phyloP scores from a whole-genome alignment of 164 flowering plant genomes.

The Platanus orientalis region DNA sequence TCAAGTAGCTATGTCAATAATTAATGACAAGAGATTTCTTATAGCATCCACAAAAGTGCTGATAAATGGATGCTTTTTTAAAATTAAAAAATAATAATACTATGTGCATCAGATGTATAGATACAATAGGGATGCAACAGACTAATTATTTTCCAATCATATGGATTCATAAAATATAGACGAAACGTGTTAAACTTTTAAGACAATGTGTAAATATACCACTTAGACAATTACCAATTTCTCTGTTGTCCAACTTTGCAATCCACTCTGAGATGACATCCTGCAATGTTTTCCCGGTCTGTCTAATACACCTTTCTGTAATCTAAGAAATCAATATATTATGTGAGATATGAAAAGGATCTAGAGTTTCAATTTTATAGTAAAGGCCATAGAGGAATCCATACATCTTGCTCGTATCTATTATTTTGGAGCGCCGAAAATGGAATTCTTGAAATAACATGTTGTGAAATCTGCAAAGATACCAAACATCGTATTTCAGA shows the following conservation, averaged over 20 bases:
- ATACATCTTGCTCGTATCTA: conserved; percentile 75
- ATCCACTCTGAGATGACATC: conserved; percentile 71
- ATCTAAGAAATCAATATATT: conserved; percentile 36
- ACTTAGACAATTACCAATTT: conserved; percentile 49
- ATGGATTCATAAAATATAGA: too few relatives aligned
- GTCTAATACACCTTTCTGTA: conserved; percentile 66
- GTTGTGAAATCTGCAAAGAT: conserved; percentile 58
- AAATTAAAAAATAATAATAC: too few relatives aligned
- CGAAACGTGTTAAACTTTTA: too few relatives aligned
- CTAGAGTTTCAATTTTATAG: conserved; percentile 3
- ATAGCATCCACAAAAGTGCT: too few relatives aligned
- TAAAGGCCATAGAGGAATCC: conserved; percentile 7
- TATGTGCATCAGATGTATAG: too few relatives aligned
- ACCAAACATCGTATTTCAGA: conserved; percentile 1
- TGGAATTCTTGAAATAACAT: conserved; percentile 52
- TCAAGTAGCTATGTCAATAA: too few relatives aligned
- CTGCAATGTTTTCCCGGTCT: conserved; percentile 60
- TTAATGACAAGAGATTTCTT: too few relatives aligned
- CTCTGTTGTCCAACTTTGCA: conserved; percentile 51
- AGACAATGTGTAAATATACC: not conserved
- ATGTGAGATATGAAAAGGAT: conserved; percentile 4
- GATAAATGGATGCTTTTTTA: too few relatives aligned
- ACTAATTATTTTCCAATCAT: too few relatives aligned
- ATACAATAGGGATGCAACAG: too few relatives aligned
- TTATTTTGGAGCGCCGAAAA: conserved; percentile 58